Conservation (phyloP, 2,329 filamentous ascomycete species). For the Zymoseptoria pseudotritici region DNA sequence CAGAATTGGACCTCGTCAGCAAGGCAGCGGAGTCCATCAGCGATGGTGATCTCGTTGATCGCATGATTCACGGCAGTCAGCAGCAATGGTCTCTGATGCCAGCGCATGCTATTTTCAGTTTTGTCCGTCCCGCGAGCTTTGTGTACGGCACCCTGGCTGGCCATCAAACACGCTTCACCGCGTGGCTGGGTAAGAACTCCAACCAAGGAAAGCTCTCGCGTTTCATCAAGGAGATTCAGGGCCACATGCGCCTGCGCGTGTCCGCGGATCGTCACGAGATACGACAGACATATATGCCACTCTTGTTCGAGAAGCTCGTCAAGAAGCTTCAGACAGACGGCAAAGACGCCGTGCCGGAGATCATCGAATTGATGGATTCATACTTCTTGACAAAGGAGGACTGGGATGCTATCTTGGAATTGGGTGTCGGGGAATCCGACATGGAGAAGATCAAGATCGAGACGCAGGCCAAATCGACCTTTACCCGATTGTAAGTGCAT, state of each 20-base stretch:
- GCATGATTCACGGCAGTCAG: slow-evolving; percentile 97
- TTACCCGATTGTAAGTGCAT: slow-evolving; percentile 71
- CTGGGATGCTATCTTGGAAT: slow-evolving; percentile 84
- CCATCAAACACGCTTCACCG: slow-evolving; percentile 67
- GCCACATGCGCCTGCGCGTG: slow-evolving; percentile 86
- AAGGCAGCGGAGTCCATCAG: slow-evolving; percentile 92
- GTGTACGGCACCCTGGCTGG: slow-evolving; percentile 66
- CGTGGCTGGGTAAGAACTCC: slow-evolving; percentile 94
- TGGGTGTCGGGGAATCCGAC: slow-evolving; percentile 79
- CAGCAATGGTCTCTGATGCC: slow-evolving; percentile 99
- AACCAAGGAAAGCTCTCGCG: slow-evolving; percentile 68
- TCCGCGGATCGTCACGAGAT: slow-evolving; percentile 91
- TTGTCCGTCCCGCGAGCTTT: slow-evolving; percentile 83
- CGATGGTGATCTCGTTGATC: slow-evolving; percentile 89
- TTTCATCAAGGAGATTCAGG: slow-evolving; percentile 86
- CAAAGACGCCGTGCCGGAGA: slow-evolving; percentile 69
- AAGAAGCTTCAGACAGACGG: slow-evolving; percentile 68
- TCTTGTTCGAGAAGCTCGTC: slow-evolving; percentile 75
- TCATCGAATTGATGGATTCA: slow-evolving; percentile 94
- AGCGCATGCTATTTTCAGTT: slow-evolving; percentile 89
- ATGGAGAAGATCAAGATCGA: slow-evolving; percentile 72
- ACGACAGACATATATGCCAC: slow-evolving; percentile 85
- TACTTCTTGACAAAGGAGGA: slow-evolving; percentile 94
- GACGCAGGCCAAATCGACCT: slow-evolving; percentile 75
- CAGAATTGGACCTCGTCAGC: slow-evolving; percentile 77